phyloP scores from a whole-genome alignment of 768 basidiomycete genomes.

The Suillus ampliporus region DNA sequence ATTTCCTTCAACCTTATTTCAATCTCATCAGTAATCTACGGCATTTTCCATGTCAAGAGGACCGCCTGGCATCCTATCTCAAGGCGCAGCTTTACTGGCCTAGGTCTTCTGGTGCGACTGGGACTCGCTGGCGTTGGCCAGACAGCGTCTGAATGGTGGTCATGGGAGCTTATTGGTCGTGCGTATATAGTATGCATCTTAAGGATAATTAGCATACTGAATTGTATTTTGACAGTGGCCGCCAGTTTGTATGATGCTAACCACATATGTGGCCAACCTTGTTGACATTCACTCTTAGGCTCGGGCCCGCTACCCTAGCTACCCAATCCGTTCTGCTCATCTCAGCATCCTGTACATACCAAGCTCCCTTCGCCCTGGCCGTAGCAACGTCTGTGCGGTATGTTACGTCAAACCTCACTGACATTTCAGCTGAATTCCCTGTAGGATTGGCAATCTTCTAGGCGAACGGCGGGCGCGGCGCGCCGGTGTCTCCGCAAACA shows the following conservation, averaged over 20 bases:
- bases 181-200: slow-evolving; percentile 13
- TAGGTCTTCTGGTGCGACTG: slow-evolving; percentile 74
- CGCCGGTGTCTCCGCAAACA: slow-evolving; percentile 69
- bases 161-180: slow-evolving; percentile 84
- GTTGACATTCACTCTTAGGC: slow-evolving; percentile 43
- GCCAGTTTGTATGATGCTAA: slow-evolving; percentile 51
- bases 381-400: slow-evolving; percentile 88
- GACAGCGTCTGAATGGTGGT: slow-evolving; percentile 95
- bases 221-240: slow-evolving; percentile 44
- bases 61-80: slow-evolving; percentile 87
- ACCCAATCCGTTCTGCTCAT: slow-evolving; percentile 86
- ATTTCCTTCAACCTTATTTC: slow-evolving; percentile 89
- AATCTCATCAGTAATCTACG: slow-evolving; percentile 64
- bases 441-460: slow-evolving; percentile 85
- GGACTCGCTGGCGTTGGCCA: slow-evolving; percentile 87
- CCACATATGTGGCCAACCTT: neutral
- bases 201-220: neutral
- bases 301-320: slow-evolving; percentile 84
- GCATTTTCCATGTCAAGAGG: slow-evolving; percentile 59
- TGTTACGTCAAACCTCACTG: slow-evolving; percentile 22
- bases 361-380: slow-evolving; percentile 82
- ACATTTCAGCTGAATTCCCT: neutral
- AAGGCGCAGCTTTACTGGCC: slow-evolving; percentile 63
- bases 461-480: slow-evolving; percentile 79
- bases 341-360: slow-evolving; percentile 77